A percentile compares a stretch with the other conserved stretches of the same genome.
phyloP scores from a whole-genome alignment of 306 rosid genomes.

The Abrus pulchellus region DNA sequence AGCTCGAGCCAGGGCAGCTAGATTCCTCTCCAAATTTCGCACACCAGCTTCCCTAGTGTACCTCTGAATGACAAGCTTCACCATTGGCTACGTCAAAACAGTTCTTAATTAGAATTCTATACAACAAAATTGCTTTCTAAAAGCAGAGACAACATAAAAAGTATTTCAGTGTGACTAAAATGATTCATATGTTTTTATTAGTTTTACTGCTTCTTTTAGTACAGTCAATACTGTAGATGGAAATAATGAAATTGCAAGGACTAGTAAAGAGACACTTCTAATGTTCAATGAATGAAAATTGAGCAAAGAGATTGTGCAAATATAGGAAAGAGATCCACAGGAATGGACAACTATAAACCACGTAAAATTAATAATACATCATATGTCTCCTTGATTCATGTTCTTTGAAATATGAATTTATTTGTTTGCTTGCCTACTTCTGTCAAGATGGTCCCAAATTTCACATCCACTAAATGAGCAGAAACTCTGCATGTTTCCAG shows the following conservation, averaged over 20 bases:
- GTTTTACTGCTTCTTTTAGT: constrained; percentile 20
- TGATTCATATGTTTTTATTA: constrained; percentile 18
- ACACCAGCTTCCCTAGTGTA: constrained; percentile 99
- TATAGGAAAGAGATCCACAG: not conserved
- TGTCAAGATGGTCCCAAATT: constrained; percentile 23
- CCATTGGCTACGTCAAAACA: constrained; percentile 73
- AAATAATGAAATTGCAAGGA: constrained; percentile 33
- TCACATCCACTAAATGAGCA: constrained; percentile 24
- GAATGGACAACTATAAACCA: constrained; percentile 11
- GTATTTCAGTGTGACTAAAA: constrained; percentile 6
- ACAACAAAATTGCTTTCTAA: constrained; percentile 16
- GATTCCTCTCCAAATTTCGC: constrained; percentile 88
- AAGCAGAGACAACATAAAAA: not conserved
- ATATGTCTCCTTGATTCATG: not conserved
- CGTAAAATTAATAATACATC: constrained; percentile 28
- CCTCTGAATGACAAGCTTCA: constrained; percentile 80
- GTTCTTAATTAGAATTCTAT: constrained; percentile 32
- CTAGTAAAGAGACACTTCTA: constrained; percentile 11
- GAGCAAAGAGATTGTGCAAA: constrained; percentile 7
- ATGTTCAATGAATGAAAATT: not conserved
- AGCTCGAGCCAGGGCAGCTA: constrained; percentile 97
- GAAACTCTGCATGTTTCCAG: constrained; percentile 11
- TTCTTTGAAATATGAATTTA: constrained; percentile 27
- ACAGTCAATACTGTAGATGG: not conserved
- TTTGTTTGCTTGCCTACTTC: constrained; percentile 39